Percentiles rank a stretch among this genome's conserved stretches.
phyloP scores from a whole-genome alignment of 306 rosid genomes.

The Comarum palustre region DNA sequence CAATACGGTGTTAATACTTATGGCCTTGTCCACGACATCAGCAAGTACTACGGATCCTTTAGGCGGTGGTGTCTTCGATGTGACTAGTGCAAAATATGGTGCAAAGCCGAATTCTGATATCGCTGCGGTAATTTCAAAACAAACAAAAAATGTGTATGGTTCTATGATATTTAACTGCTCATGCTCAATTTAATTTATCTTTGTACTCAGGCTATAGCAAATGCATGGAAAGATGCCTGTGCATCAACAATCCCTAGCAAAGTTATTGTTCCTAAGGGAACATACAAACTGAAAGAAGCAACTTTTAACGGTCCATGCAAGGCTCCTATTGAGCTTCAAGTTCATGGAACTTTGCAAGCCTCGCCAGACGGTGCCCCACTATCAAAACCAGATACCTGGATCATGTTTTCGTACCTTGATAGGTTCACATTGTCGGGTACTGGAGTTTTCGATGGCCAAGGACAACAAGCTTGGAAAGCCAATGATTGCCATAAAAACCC shows the following conservation, averaged over 20 bases:
- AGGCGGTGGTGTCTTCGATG: background rate
- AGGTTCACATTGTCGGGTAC: conserved; percentile 32
- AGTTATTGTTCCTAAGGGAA: conserved; percentile 27
- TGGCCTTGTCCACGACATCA: background rate
- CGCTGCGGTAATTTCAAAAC: conserved; percentile 4
- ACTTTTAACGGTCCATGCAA: conserved; percentile 41
- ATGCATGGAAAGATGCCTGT: conserved; percentile 41
- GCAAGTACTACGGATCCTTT: background rate
- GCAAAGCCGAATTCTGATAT: conserved; percentile 24
- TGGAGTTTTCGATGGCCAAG: conserved; percentile 46
- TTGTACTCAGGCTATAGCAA: conserved; percentile 29
- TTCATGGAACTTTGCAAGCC: conserved; percentile 35
- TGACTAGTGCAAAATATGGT: conserved; percentile 19
- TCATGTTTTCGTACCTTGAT: conserved; percentile 25
- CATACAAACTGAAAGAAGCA: conserved; percentile 11
- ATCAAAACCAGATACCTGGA: conserved; percentile 22
- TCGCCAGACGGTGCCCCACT: conserved; percentile 15
- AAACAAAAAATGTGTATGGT: background rate
- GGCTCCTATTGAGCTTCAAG: conserved; percentile 35
- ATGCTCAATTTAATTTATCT: background rate
- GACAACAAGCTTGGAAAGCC: conserved; percentile 34
- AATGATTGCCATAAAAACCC: conserved; percentile 22
- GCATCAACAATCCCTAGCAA: conserved; percentile 21
- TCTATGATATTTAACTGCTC: background rate
- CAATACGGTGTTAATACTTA: background rate